Evolutionary conservation across 139 green algal genomes (phyloP).

Genomic region (Picochlorum costavermella): DNA sequence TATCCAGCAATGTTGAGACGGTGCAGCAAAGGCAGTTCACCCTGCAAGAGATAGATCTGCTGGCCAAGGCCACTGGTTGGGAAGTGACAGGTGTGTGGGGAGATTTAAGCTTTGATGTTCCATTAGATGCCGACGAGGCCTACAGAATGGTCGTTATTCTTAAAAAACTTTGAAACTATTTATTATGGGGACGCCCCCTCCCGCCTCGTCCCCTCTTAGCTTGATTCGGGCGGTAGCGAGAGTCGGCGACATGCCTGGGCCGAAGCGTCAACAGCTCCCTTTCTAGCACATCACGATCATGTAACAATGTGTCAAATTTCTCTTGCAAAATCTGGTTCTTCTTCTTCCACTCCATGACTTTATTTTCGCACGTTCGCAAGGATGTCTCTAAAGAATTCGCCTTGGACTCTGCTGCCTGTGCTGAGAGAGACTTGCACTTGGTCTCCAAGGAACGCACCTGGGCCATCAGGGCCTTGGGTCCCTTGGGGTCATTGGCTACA

Average conservation of each 20-base stretch:
- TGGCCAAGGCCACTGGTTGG: slow-evolving; percentile 12
- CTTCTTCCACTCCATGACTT: slow-evolving; percentile 2
- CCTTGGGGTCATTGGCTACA: slow-evolving; percentile 10
- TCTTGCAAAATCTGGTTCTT: slow-evolving; percentile 7
- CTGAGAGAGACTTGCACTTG: slow-evolving; percentile 3
- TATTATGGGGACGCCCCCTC: neutral
- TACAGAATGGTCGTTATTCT: slow-evolving; percentile 18
- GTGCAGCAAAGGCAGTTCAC: slow-evolving; percentile 25
- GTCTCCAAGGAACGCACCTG: slow-evolving; percentile 1
- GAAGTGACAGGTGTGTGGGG: slow-evolving; percentile 16
- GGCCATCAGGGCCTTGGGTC: slow-evolving; percentile 1
- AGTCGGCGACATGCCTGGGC: no score
- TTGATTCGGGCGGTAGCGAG: no score
- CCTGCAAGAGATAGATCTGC: slow-evolving; percentile 23
- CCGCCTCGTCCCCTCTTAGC: no score
- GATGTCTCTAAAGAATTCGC: neutral
- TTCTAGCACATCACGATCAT: neutral
- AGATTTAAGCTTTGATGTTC: slow-evolving; percentile 14
- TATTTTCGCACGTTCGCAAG: neutral
- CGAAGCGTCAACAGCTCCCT: no score
- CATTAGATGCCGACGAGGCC: slow-evolving; percentile 19
- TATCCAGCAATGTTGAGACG: slow-evolving; percentile 11
- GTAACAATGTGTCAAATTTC: neutral
- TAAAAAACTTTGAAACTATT: neutral
- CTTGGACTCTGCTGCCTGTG: neutral